Evolutionary conservation across 257 asterid genomes (phyloP).

Genomic region (Solanum stenotomum): DNA sequence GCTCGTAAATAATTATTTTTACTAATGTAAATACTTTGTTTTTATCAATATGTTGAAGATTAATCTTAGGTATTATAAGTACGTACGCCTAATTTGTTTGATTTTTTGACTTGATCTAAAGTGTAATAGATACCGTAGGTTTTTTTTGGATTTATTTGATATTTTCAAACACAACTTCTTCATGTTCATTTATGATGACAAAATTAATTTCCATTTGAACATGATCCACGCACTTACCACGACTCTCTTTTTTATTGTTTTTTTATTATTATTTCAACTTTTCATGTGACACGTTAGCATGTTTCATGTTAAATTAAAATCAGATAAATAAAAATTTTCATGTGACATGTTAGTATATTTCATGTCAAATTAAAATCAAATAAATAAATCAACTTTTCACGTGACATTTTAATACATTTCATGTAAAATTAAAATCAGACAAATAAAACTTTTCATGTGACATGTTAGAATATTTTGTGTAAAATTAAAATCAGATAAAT

Average conservation of each 20-base stretch:
- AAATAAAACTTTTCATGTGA: too few relatives aligned
- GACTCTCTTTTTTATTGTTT: neutral
- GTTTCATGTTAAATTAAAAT: too few relatives aligned
- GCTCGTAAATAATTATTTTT: neutral
- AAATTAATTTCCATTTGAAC: neutral
- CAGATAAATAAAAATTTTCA: accelerated
- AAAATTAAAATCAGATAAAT: too few relatives aligned
- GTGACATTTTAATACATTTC: accelerated
- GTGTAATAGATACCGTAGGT: neutral
- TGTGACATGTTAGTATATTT: too few relatives aligned
- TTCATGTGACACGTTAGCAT: accelerated
- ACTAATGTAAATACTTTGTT: neutral
- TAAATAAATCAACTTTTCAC: too few relatives aligned
- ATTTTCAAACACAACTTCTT: neutral
- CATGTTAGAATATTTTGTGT: too few relatives aligned
- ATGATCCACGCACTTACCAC: neutral
- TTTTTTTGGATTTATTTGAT: neutral
- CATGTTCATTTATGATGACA: neutral
- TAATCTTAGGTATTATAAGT: neutral
- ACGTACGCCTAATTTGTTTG: neutral
- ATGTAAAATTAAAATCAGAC: too few relatives aligned
- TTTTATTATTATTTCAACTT: too few relatives aligned
- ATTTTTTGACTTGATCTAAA: neutral
- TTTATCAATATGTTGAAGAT: neutral
- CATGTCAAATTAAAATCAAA: too few relatives aligned